Conservation (phyloP, 208 protist genomes). For the Endotrypanum monterogeii region DNA sequence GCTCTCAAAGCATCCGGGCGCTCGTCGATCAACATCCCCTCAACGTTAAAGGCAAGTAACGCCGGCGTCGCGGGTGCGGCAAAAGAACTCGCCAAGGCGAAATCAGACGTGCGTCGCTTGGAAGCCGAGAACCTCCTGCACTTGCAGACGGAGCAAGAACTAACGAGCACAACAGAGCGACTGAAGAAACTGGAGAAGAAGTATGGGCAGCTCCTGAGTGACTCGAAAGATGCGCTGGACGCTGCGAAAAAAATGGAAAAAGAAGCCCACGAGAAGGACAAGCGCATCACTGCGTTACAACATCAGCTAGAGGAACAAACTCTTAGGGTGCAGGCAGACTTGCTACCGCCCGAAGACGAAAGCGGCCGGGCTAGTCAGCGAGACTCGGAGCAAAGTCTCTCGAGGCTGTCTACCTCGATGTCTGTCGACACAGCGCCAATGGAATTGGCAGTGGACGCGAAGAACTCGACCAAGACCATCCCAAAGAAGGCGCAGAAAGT, state of each 20-base stretch:
- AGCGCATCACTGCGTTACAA: constrained; percentile 24
- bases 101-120: constrained; percentile 32
- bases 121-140: constrained; percentile 40
- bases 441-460: background rate
- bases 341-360: background rate
- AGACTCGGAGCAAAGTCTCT: constrained; percentile 7
- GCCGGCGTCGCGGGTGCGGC: constrained; percentile 19
- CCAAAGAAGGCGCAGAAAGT: constrained; percentile 9
- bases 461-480: background rate
- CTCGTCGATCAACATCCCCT: background rate
- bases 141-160: constrained; percentile 33
- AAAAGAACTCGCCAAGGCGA: constrained; percentile 42
- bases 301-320: constrained; percentile 17
- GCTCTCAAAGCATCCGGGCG: constrained; percentile 29
- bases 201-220: constrained; percentile 17
- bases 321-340: background rate
- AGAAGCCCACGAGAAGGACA: constrained; percentile 19
- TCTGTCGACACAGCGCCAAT: background rate
- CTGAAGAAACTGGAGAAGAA: constrained; percentile 20
- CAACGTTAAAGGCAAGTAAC: constrained; percentile 31
- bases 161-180: constrained; percentile 26
- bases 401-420: background rate
- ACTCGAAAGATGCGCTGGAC: constrained; percentile 21
- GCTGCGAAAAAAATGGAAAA: constrained; percentile 8
- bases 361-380: background rate